These are phyloP conservation scores for Eucommia ulmoides DNA, from an alignment of 257 asterid genomes.

Conservation along the genomic window DNA sequence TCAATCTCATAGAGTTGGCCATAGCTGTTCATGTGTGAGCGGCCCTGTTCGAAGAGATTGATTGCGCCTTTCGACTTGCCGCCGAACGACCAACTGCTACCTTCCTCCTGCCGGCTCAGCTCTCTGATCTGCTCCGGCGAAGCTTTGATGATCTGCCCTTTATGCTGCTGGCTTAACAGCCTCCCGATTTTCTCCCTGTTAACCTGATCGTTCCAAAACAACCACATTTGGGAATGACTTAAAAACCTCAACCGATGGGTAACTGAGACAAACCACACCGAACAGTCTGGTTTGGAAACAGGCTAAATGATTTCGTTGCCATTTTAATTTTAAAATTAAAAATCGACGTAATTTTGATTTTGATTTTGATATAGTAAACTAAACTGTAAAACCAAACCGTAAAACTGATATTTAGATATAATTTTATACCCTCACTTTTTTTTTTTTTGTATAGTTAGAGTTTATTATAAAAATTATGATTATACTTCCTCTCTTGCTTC, in stretches of 20 bases:
- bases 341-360: too few relatives aligned
- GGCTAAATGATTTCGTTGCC: too few relatives aligned
- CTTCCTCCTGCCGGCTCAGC: constrained; percentile 40
- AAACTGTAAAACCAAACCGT: too few relatives aligned
- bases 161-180: constrained; percentile 35
- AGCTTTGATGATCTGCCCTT: constrained; percentile 41
- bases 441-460: too few relatives aligned
- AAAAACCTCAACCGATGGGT: too few relatives aligned
- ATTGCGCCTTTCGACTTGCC: constrained; percentile 19
- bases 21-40: constrained; percentile 28
- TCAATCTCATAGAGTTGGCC: constrained; percentile 48
- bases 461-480: too few relatives aligned
- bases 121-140: constrained; percentile 45
- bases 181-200: constrained; percentile 24
- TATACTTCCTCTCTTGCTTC: too few relatives aligned
- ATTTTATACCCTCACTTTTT: too few relatives aligned
- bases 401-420: too few relatives aligned
- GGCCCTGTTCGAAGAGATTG: constrained; percentile 27
- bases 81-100: too few relatives aligned
- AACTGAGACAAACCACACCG: not conserved
- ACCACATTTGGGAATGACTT: too few relatives aligned
- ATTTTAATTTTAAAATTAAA: not conserved
- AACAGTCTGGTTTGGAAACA: not conserved
- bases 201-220: constrained; percentile 12
- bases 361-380: too few relatives aligned